A percentile compares a stretch with the other conserved stretches of the same genome.
phyloP scores from a whole-genome alignment of 1,139 yeast species.

The Maudiozyma humilis region DNA sequence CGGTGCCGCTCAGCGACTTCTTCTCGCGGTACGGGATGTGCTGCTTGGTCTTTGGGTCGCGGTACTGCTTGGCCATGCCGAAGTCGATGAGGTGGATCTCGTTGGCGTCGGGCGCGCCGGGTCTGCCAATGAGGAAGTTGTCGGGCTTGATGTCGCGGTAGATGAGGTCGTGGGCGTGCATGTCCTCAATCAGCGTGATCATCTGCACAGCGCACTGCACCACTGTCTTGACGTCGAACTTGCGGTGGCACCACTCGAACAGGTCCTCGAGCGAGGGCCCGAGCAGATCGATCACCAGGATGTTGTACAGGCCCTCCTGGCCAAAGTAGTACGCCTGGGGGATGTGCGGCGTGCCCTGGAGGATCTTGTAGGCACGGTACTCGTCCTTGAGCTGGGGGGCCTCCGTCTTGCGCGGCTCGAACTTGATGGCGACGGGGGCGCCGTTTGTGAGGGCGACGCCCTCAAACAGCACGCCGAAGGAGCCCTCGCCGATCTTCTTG shows the following conservation, averaged over 20 bases:
- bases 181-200: conserved; percentile 57
- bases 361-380: conserved; percentile 61
- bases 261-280: conserved; percentile 75
- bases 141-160: conserved; percentile 86
- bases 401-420: conserved; percentile 71
- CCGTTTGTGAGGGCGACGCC: conserved; percentile 71
- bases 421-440: conserved; percentile 70
- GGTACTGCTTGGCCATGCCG: conserved; percentile 90
- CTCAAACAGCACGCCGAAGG: conserved; percentile 76
- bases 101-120: conserved; percentile 56
- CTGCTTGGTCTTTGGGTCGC: conserved; percentile 91
- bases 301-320: conserved; percentile 72
- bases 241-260: conserved; percentile 76
- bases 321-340: conserved; percentile 76
- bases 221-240: conserved; percentile 60
- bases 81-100: conserved; percentile 93
- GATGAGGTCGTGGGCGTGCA: conserved; percentile 62
- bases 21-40: conserved; percentile 96
- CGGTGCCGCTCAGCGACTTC: conserved; percentile 94
- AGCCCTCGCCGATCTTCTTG: conserved; percentile 78
- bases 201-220: conserved; percentile 69
- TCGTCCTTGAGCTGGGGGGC: conserved; percentile 77
- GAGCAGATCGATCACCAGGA: conserved; percentile 59
- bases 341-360: conserved; percentile 53
- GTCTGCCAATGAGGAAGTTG: conserved; percentile 90